Percentiles rank a stretch among this genome's conserved stretches.
phyloP scores from a whole-genome alignment of 352 stramenopile species.

The Phytopythium sindhum region DNA sequence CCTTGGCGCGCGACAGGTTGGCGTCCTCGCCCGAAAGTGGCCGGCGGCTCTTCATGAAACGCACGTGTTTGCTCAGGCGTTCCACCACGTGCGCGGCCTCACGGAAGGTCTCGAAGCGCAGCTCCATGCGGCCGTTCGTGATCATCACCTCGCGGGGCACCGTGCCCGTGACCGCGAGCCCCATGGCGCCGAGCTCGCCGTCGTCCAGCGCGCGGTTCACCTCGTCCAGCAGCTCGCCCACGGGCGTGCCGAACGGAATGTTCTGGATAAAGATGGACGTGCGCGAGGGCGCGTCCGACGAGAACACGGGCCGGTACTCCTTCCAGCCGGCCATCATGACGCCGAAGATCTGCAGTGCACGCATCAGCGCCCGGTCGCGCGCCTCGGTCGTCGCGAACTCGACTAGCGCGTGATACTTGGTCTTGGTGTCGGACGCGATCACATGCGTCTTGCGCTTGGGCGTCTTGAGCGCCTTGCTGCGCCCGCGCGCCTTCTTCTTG shows the following conservation, averaged over 20 bases:
- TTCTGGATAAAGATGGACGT: slow-evolving; percentile 67
- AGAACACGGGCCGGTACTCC: slow-evolving; percentile 82
- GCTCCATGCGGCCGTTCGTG: slow-evolving; percentile 74
- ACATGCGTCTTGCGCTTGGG: slow-evolving; percentile 58
- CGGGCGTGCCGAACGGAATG: slow-evolving; percentile 69
- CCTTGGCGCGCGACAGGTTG: slow-evolving; percentile 29
- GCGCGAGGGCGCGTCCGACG: slow-evolving; percentile 42
- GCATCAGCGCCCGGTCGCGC: slow-evolving; percentile 60
- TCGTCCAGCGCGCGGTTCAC: slow-evolving; percentile 46
- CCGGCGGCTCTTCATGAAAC: slow-evolving; percentile 50
- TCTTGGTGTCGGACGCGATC: slow-evolving; percentile 78
- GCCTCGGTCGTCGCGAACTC: slow-evolving; percentile 56
- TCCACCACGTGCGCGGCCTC: slow-evolving; percentile 76
- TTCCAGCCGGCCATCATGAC: slow-evolving; percentile 85
- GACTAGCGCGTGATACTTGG: slow-evolving; percentile 63
- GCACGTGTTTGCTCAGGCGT: slow-evolving; percentile 49
- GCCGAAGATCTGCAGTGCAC: slow-evolving; percentile 82
- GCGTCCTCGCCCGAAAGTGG: slow-evolving; percentile 39
- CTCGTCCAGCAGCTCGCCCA: slow-evolving; percentile 54
- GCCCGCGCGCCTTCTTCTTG: slow-evolving; percentile 18
- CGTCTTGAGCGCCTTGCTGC: slow-evolving; percentile 32
- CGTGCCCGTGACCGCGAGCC: slow-evolving; percentile 46
- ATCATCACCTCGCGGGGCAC: slow-evolving; percentile 64
- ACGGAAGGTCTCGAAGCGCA: slow-evolving; percentile 64
- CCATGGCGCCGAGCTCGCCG: slow-evolving; percentile 29